Base-by-base conservation (phyloP, 208 protist genomes). In the Tritrichomonas musculus region DNA sequence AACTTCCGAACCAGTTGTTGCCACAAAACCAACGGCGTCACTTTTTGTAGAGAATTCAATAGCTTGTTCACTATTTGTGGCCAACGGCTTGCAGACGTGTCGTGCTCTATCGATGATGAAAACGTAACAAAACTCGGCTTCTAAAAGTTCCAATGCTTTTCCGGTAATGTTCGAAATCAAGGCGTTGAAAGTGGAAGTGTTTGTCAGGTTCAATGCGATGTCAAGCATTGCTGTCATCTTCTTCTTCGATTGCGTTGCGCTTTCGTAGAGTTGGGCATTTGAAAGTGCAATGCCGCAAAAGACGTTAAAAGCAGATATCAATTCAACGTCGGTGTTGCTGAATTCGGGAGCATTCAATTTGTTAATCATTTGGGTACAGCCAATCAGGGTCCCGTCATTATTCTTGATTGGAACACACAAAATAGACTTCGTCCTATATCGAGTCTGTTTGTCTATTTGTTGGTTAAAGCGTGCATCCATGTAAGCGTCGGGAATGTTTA, bases 401-500 rank as follows among this genome's bases (percentile, higher is more conserved):
- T 88, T 88, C 39, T 47, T 88, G 20, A 96, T 95, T 17, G 96
- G 94, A 1, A 96, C 92, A 93, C 94, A 96, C 0, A 96, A 92
- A 17, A 96, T 93, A 27, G 41, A 93, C 5, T 92, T 53, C 13
- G 95, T 96, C 36, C 92, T 72, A 92, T 95, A 96, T 30, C 95
- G 95, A 39, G 95, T 96, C 49, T 92, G 41, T 66, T 92, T 73
- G 84, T 96, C 95, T 20, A 96, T 64, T 50, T 93, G 72, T 0
- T 22, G 60, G 66, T 95, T 96, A 94, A 96, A 96, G n/a, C 95
- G 65, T n/a, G 47, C 9, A 92, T 96, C 95, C 20, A 14, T n/a
- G 72, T 96, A 96, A 50, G 95, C 95, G 75, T 96, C 95, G 33
- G 44, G 49, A 60, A 96, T 96, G 57, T 93, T 94, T 30, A 96